These are phyloP conservation scores for Fomes fomentarius DNA, from an alignment of 1,284 basidiomycete genomes.

Conservation along the genomic window DNA sequence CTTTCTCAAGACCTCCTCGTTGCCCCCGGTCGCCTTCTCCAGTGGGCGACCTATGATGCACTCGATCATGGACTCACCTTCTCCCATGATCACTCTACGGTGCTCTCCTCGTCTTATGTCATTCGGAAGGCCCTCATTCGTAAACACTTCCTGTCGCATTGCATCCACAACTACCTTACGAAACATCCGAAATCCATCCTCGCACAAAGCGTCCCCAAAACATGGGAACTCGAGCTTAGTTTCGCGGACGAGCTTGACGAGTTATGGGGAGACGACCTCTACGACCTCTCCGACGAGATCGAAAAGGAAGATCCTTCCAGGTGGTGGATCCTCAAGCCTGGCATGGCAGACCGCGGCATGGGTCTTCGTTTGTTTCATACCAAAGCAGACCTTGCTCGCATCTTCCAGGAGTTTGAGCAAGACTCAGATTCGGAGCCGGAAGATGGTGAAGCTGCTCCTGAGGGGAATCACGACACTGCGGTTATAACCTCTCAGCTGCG, in stretches of 20 bases:
- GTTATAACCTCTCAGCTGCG: conserved; percentile 87
- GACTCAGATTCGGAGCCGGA: conserved; percentile 41
- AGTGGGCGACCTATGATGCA: conserved; percentile 85
- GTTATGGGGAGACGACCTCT: conserved; percentile 91
- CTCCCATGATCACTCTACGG: conserved; percentile 30
- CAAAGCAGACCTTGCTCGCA: conserved; percentile 71
- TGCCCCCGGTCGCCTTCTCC: conserved; percentile 46
- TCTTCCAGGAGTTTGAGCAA: conserved; percentile 88
- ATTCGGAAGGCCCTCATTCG: conserved; percentile 94
- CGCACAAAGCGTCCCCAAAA: conserved; percentile 65
- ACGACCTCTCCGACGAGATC: conserved; percentile 77
- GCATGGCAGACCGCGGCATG: conserved; percentile 96
- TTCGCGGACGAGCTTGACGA: conserved; percentile 97
- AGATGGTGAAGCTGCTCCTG: conserved; percentile 36
- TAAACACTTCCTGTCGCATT: conserved; percentile 90
- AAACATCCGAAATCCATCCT: conserved; percentile 71
- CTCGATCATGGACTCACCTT: conserved; percentile 79
- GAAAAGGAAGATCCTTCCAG: conserved; percentile 45
- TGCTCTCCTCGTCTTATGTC: conserved; percentile 84
- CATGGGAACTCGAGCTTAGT: conserved; percentile 89
- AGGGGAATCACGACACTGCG: conserved; percentile 50
- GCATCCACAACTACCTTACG: conserved; percentile 72
- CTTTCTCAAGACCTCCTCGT: conserved; percentile 23
- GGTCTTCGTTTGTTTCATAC: conserved; percentile 92
- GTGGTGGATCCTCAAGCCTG: conserved; percentile 97